These are phyloP conservation scores for Auriscalpium microsporum DNA, from an alignment of 768 basidiomycete species.

Conservation along the genomic window DNA sequence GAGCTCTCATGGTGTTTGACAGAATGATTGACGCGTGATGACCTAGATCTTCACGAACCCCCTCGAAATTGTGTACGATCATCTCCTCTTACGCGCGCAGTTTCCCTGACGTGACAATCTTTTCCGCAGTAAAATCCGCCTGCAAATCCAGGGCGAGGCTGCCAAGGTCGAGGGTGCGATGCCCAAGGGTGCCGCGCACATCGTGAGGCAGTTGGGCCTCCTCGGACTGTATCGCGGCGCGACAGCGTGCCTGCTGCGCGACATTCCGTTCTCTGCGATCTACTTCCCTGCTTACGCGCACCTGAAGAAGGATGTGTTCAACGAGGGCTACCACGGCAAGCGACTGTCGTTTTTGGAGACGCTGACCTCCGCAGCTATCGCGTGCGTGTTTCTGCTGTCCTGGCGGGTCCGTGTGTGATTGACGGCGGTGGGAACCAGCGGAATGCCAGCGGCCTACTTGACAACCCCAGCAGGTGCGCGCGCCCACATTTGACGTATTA, in stretches of 20 bases:
- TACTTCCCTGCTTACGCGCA: constrained; percentile 87
- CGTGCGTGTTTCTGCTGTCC: constrained; percentile 39
- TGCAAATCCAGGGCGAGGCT: constrained; percentile 94
- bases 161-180: constrained; percentile 76
- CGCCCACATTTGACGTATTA: background rate
- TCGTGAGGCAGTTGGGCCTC: constrained; percentile 86
- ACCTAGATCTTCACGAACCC: constrained; percentile 92
- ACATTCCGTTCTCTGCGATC: constrained; percentile 95
- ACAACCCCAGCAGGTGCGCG: constrained; percentile 78
- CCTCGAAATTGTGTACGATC: constrained; percentile 81
- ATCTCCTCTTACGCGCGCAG: background rate
- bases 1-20: background rate
- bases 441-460: constrained; percentile 95
- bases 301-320: constrained; percentile 88
- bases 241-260: constrained; percentile 85
- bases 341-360: constrained; percentile 87
- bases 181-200: constrained; percentile 84
- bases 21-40: background rate
- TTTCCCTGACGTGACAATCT: background rate
- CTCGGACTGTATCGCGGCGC: constrained; percentile 91
- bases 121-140: constrained; percentile 69
- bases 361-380: constrained; percentile 70
- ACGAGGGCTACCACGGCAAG: constrained; percentile 94
- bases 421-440: constrained; percentile 40
- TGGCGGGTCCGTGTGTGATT: background rate